Evolutionary conservation across 2,329 filamentous ascomycete species (phyloP).

Genomic region (Alternaria gansuensis): DNA sequence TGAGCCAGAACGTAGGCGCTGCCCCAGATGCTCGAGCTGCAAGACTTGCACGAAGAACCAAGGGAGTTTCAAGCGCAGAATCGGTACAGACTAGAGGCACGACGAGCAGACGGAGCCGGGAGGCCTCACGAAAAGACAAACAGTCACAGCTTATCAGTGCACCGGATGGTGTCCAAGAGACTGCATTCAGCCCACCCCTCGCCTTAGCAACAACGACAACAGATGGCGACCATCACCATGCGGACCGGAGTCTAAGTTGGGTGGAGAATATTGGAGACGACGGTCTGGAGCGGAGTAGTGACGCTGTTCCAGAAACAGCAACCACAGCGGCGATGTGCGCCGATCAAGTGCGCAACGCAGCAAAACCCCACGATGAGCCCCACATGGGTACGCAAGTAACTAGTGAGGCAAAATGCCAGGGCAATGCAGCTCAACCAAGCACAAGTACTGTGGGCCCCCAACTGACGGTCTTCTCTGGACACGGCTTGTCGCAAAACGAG

Average conservation of each 20-base stretch:
- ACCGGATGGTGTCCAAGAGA: neutral
- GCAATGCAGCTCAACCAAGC: neutral
- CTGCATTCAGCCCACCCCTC: neutral
- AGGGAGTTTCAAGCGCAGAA: constrained; percentile 4
- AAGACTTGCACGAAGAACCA: constrained; percentile 20
- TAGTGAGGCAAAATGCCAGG: constrained; percentile 5
- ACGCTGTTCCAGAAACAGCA: constrained; percentile 9
- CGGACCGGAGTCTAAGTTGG: neutral
- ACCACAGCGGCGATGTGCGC: constrained; percentile 6
- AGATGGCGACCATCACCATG: neutral
- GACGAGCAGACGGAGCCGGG: neutral
- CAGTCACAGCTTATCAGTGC: neutral
- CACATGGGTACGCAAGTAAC: constrained; percentile 7
- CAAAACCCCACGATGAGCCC: constrained; percentile 6
- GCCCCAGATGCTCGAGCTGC: constrained; percentile 16
- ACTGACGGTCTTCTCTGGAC: neutral
- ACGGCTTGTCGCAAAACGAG: neutral
- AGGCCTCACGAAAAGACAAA: constrained; percentile 4
- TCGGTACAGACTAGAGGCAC: neutral
- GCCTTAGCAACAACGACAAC: neutral
- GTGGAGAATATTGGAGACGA: neutral
- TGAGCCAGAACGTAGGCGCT: neutral
- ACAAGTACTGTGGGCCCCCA: neutral
- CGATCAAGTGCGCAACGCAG: constrained; percentile 8
- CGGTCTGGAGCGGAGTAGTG: constrained; percentile 6